Conservation (phyloP, 2,329 filamentous ascomycete genomes). For the Helminthosporium solani region DNA sequence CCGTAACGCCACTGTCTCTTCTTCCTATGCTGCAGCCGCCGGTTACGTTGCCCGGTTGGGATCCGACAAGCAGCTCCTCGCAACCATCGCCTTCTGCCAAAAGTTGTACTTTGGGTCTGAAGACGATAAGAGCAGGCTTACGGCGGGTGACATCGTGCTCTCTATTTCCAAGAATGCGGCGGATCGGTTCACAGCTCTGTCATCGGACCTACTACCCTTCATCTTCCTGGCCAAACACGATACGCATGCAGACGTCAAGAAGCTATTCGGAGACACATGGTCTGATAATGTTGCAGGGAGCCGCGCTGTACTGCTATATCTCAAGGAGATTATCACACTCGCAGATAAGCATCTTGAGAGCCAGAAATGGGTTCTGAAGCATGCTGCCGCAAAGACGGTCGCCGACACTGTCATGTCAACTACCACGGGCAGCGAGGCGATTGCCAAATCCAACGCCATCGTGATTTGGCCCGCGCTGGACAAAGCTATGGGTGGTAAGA, state of each 20-base stretch:
- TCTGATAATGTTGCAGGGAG: slow-evolving; percentile 83
- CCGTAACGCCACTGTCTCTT: slow-evolving; percentile 89
- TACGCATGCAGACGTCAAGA: slow-evolving; percentile 72
- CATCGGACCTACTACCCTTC: slow-evolving; percentile 76
- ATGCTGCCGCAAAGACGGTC: slow-evolving; percentile 78
- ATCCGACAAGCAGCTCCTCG: slow-evolving; percentile 59
- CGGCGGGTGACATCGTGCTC: slow-evolving; percentile 79
- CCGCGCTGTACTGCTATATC: slow-evolving; percentile 78
- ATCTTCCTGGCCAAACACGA: slow-evolving; percentile 88
- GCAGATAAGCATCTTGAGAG: slow-evolving; percentile 70
- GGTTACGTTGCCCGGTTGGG: slow-evolving; percentile 76
- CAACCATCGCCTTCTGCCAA: slow-evolving; percentile 57
- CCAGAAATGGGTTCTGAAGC: slow-evolving; percentile 85
- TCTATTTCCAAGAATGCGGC: slow-evolving; percentile 83
- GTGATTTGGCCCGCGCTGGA: slow-evolving; percentile 81
- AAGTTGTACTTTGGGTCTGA: slow-evolving; percentile 80
- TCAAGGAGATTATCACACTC: slow-evolving; percentile 75
- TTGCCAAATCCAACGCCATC: slow-evolving; percentile 57
- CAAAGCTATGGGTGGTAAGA: slow-evolving; percentile 80
- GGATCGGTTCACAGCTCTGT: slow-evolving; percentile 79
- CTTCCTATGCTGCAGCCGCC: slow-evolving; percentile 80
- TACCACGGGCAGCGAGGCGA: slow-evolving; percentile 53
- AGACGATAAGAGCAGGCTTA: slow-evolving; percentile 70
- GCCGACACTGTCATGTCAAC: slow-evolving; percentile 71
- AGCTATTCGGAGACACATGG: slow-evolving; percentile 85